Percentiles rank a stretch among this genome's conserved stretches.
Conservation (phyloP, 495 filamentous ascomycete species). For the Chlorociboria aeruginascens region DNA sequence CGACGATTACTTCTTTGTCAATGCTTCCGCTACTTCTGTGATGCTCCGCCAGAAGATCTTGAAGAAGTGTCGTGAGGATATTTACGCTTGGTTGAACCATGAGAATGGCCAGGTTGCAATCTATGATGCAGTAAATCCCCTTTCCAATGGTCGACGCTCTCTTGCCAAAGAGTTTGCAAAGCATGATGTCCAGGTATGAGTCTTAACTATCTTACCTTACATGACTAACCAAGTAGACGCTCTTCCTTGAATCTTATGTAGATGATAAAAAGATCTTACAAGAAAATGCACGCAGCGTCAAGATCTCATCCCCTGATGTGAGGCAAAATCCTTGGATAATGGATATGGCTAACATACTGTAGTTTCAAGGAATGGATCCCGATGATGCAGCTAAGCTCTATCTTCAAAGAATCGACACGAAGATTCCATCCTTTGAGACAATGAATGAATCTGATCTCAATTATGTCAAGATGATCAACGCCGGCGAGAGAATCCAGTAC, state of each 20-base stretch:
- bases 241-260: constrained; percentile 94
- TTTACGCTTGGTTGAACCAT: constrained; percentile 88
- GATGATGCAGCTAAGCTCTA: constrained; percentile 90
- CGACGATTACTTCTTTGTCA: constrained; percentile 95
- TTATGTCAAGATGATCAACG: constrained; percentile 99
- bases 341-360: constrained; percentile 22
- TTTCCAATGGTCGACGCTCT: constrained; percentile 68
- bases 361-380: constrained; percentile 79
- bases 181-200: constrained; percentile 74
- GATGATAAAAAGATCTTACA: constrained; percentile 88
- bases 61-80: constrained; percentile 94
- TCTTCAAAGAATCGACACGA: constrained; percentile 72
- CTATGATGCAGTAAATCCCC: constrained; percentile 96
- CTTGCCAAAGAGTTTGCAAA: constrained; percentile 94
- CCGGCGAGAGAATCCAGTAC: constrained; percentile 79
- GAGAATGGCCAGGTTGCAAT: constrained; percentile 98
- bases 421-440: constrained; percentile 92
- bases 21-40: constrained; percentile 79
- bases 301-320: constrained; percentile 89
- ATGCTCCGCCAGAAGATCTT: constrained; percentile 91
- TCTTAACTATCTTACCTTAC: not conserved
- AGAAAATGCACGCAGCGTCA: constrained; percentile 93
- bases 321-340: constrained; percentile 5
- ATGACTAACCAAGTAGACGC: constrained; percentile 42
- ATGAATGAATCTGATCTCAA: constrained; percentile 92